A percentile compares a stretch with the other conserved stretches of the same genome.
Conservation (phyloP, 176 grass and related monocot genomes). For the Triticum monococcum region DNA sequence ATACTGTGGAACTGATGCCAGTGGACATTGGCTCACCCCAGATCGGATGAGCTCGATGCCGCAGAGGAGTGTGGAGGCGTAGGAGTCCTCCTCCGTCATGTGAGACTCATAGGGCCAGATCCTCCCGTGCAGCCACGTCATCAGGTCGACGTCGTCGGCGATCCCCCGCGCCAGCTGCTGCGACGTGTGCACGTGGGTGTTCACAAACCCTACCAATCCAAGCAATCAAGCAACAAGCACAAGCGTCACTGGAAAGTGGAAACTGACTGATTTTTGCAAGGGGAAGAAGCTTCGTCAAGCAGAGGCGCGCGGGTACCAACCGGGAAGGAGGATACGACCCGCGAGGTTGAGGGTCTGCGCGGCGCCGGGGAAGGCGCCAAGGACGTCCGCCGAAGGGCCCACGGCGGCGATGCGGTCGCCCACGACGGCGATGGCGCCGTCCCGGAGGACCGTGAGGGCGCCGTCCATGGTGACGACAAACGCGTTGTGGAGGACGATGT, state of each 20-base stretch:
- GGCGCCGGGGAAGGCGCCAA: conserved; percentile 46
- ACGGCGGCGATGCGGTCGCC: conserved; percentile 58
- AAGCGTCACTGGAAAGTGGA: neutral
- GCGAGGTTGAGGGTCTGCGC: conserved; percentile 53
- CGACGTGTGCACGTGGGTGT: conserved; percentile 96
- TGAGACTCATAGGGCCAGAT: conserved; percentile 95
- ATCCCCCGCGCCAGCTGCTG: conserved; percentile 90
- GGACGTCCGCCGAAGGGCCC: conserved; percentile 52
- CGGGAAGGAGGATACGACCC: conserved; percentile 70
- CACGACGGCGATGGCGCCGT: conserved; percentile 61
- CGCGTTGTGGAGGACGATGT: conserved; percentile 54
- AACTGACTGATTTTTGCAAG: neutral
- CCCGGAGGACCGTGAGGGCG: conserved; percentile 40
- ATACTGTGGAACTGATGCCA: neutral
- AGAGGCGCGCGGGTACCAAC: conserved; percentile 15
- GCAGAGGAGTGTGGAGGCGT: conserved; percentile 84
- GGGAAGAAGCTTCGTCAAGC: neutral
- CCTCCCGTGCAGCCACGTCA: conserved; percentile 79
- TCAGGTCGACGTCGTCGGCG: conserved; percentile 84
- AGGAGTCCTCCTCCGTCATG: conserved; percentile 93
- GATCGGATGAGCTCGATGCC: conserved; percentile 89
- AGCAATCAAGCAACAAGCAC: neutral
- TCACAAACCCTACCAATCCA: conserved; percentile 61
- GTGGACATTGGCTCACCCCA: conserved; percentile 44
- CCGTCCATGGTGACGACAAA: conserved; percentile 70